Evolutionary conservation across 164 flowering plant genomes (phyloP), one percentile per base, ranked within the genome.

Genomic region (Chimonanthus praecox): DNA sequence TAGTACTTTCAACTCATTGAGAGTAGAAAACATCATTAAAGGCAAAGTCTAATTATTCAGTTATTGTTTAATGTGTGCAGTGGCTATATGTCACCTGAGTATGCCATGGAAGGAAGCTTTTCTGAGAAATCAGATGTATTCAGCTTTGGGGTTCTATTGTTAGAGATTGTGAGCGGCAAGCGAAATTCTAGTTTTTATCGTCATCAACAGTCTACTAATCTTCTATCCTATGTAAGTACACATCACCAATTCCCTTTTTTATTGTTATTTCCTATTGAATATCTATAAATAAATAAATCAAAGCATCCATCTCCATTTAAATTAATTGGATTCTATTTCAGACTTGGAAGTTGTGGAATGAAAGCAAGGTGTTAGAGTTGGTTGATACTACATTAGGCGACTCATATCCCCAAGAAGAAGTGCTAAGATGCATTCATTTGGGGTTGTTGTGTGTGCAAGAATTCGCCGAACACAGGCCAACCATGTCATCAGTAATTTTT

Each of bases 21-120:
- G 6, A 51, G 58, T 9, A 51, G 4, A 0, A 3, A 51, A 3
- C 58, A 51, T 4, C 10, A 1, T 33, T 33, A 1, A 1, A 33
- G 2, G 33, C 33, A 33, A 33, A 33, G 33, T 33, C 2, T 33
- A 33, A 33, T 33, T 33, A 33, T 33, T 33, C 1, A 33, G 33
- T 33, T 33, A 33, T 51, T 10, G 58, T 51, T 51, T 9, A 51
- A 10, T 51, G 67, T 18, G 46, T 72, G 54, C 68, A 72, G 74
- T 72, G 68, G 68, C 20, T 64, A 72, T 21, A 72, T 72, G 74
- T 49, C 74, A 8, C 74, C 74, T 7, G 74, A 72, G 45, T 72
- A 64, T n/a, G 60, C 47, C 18, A 21, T 63, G 33, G 68, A 63
- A 47, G 68, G 74, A n/a, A 3, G 11, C 20, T 64, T 62, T 68